Evolutionary conservation across 192 early-diverging fungal species (phyloP).

Genomic region (Allomyces javanicus): DNA sequence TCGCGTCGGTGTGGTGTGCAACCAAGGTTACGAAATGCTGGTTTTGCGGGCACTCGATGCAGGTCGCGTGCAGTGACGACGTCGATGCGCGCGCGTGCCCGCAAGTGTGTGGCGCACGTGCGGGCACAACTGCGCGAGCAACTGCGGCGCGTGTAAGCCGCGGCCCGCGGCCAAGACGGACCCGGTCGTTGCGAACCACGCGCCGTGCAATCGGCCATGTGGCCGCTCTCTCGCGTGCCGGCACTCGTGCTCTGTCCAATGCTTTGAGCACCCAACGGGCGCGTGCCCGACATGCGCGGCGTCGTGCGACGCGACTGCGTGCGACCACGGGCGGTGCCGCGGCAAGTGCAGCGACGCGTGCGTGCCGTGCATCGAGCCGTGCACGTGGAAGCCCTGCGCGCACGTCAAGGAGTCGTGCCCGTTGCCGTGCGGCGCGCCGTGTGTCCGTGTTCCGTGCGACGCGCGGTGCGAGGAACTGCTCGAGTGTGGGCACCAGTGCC

Average conservation of each 20-base stretch:
- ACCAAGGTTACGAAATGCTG: constrained; percentile 3
- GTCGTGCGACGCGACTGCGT: constrained; percentile 7
- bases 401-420: constrained; percentile 8
- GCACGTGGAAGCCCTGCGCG: constrained; percentile 11
- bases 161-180: background rate
- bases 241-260: background rate
- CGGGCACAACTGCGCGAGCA: constrained; percentile 8
- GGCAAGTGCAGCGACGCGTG: constrained; percentile 11
- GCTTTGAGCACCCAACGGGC: background rate
- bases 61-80: constrained; percentile 10
- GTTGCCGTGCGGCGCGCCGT: constrained; percentile 21
- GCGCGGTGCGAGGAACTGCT: constrained; percentile 9
- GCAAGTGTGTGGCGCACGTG: constrained; percentile 2
- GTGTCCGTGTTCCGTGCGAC: constrained; percentile 9
- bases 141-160: constrained; percentile 2
- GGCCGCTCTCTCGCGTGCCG: background rate
- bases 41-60: constrained; percentile 11
- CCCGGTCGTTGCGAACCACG: background rate
- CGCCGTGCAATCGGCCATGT: background rate
- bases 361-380: constrained; percentile 11
- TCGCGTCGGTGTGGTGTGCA: constrained; percentile 2
- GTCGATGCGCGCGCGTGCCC: background rate
- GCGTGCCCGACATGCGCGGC: constrained; percentile 15
- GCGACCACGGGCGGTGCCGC: constrained; percentile 9
- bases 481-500: constrained; percentile 25